Percentiles rank a stretch among this genome's conserved stretches.
Evolutionary conservation across 352 stramenopile species (phyloP).

Genomic region (Pythium diclinum): DNA sequence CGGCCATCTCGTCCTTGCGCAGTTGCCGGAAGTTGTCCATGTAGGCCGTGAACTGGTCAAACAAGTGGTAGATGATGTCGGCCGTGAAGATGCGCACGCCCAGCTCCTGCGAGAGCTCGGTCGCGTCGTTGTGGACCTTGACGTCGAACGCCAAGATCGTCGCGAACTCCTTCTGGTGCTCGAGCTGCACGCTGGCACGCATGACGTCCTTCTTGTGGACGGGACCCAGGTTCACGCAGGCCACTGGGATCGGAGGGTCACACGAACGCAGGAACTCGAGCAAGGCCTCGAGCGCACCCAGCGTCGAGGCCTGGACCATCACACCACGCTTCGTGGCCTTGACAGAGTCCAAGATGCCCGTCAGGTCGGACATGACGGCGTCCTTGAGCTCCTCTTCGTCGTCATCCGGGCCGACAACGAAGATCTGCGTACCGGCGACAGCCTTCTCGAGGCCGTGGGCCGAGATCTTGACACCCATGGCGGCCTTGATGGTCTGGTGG

Average conservation of each 20-base stretch:
- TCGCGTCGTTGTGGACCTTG: constrained; percentile 94
- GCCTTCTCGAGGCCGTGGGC: constrained; percentile 97
- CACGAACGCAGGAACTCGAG: constrained; percentile 96
- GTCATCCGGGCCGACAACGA: constrained; percentile 95
- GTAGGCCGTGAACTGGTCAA: constrained; percentile 98
- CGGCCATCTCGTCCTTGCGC: constrained; percentile 89
- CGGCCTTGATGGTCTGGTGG: constrained; percentile 96
- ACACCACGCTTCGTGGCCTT: constrained; percentile 96
- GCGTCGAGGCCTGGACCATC: constrained; percentile 98
- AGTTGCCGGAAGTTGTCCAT: constrained; percentile 94
- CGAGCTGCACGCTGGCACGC: constrained; percentile 97
- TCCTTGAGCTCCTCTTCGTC: constrained; percentile 98
- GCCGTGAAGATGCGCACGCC: constrained; percentile 98
- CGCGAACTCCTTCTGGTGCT: constrained; percentile 96
- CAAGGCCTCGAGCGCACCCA: constrained; percentile 97
- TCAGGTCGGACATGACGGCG: constrained; percentile 95
- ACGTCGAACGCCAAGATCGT: constrained; percentile 99
- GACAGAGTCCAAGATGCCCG: constrained; percentile 93
- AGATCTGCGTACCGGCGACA: constrained; percentile 96
- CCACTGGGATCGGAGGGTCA: constrained; percentile 92
- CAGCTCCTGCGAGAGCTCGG: constrained; percentile 87
- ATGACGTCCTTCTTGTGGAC: constrained; percentile 99
- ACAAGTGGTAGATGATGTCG: constrained; percentile 99
- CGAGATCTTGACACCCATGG: constrained; percentile 99
- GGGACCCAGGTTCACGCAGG: constrained; percentile 96